Evolutionary conservation across 768 basidiomycete species (phyloP).

Genomic region (Termitomyces sp.): DNA sequence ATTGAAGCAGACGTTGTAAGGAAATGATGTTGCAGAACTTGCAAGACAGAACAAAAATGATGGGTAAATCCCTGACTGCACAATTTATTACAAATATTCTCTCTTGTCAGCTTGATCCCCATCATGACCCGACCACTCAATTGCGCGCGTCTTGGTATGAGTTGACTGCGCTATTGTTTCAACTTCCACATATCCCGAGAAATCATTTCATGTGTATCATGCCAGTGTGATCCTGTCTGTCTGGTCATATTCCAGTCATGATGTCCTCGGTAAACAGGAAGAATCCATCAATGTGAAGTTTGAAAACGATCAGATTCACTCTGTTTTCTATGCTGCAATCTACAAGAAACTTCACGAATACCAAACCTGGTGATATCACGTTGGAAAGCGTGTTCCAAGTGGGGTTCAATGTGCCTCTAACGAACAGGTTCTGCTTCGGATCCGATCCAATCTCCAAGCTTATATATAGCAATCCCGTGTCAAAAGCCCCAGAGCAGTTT

Average conservation of each 20-base stretch:
- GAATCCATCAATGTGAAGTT: too few species aligned
- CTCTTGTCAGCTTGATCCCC: background rate
- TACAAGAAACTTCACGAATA: background rate
- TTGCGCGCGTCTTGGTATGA: too few species aligned
- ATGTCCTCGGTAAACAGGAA: background rate
- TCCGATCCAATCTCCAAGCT: background rate
- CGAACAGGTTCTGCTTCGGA: background rate
- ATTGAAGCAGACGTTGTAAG: conserved; percentile 14
- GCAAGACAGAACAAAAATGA: background rate
- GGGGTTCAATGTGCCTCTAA: background rate
- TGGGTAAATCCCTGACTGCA: background rate
- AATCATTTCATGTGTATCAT: background rate
- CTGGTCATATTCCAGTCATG: background rate
- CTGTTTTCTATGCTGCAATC: too few species aligned
- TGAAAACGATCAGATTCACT: too few species aligned
- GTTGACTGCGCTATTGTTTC: too few species aligned
- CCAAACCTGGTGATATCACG: background rate
- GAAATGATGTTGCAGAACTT: background rate
- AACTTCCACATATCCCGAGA: too few species aligned
- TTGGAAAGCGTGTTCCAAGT: background rate
- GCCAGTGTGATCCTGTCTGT: background rate
- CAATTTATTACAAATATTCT: background rate
- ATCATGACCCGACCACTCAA: background rate
- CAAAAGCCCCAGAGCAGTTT: background rate
- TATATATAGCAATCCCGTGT: background rate